Base-by-base conservation (phyloP, 2,329 filamentous ascomycete genomes). In the Phyllachora maydis region DNA sequence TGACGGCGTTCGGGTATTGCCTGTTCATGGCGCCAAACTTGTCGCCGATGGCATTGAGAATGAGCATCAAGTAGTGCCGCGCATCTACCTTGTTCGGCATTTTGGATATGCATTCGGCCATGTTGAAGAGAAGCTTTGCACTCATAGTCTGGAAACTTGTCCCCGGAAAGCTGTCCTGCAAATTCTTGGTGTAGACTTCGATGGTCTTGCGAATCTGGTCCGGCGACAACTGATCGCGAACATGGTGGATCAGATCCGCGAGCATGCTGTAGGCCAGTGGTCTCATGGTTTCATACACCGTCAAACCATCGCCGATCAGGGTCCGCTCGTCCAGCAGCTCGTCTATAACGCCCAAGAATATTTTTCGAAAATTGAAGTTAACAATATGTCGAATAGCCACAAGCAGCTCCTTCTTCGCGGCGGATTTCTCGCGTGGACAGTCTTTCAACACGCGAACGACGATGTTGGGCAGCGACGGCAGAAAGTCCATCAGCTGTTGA, bases 91-190 rank as follows among this genome's bases (percentile, higher is more conserved):
- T 98, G 42, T 92, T 79, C 11, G 76, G 74, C 36, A 98, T 64
- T 45, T 85, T 91, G 1, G 83, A 79, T 40, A 98, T 99, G 43
- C 81, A 91, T 39, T 98, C 90, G 0, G 85, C 88, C 81, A 99
- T 90, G 44, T 98, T 99, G 8, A 98, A 57, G 1, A 99, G 56
- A 3, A 99, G 57, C 46, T 95, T 98, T 0, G 88, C 90, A 37
- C 88, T 95, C 88, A 99, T 99, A 0, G 88, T 98, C 47, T 98
- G 90, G 42, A 98, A 98, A 46, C 85, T 98, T 0, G 90, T 95
- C 6, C 90, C 90, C 0, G 88, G 90, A 32, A 92, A 92, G 32
- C 79, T 81, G 45, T 95, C 88, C 40, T 92, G 82, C 12, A 98
- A 55, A 38, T 95, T 95, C 40, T 75, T 81, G 2, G 90, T 95